phyloP scores from a whole-genome alignment of 148 eudicot species.

The Arctostaphylos glauca region DNA sequence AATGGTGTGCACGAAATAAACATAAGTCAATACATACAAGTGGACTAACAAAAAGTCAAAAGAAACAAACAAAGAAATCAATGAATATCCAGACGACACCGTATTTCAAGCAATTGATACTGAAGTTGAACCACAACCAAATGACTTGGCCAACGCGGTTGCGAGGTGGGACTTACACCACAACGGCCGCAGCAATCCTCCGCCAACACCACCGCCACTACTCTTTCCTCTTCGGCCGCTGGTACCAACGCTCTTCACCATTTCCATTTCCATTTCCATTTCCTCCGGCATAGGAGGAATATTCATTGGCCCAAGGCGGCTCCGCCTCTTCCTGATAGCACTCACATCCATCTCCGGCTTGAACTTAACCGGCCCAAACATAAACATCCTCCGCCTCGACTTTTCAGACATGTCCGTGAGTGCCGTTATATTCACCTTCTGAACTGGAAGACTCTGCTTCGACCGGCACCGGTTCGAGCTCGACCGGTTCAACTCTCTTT shows the following conservation, averaged over 20 bases:
- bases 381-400: slow-evolving; percentile 31
- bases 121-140: slow-evolving; percentile 21
- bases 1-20: too few species aligned
- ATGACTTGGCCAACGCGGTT: slow-evolving; percentile 27
- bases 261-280: not conserved
- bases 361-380: slow-evolving; percentile 42
- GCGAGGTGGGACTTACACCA: slow-evolving; percentile 25
- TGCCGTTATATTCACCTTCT: slow-evolving; percentile 32
- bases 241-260: not conserved
- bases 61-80: not conserved
- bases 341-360: slow-evolving; percentile 41
- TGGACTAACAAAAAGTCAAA: too few species aligned
- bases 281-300: not conserved
- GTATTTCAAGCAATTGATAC: not conserved
- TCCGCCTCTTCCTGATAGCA: slow-evolving; percentile 29
- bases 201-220: not conserved
- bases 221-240: slow-evolving; percentile 7
- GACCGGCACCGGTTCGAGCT: slow-evolving; percentile 1
- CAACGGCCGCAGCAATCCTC: slow-evolving; percentile 5
- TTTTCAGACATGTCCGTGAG: slow-evolving; percentile 32
- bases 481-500: not conserved
- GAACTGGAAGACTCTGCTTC: not conserved
- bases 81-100: not conserved
- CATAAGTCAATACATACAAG: too few species aligned
- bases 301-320: slow-evolving; percentile 12